Conservation (phyloP, 495 filamentous ascomycete genomes). For the Chaetomium cochliodes region DNA sequence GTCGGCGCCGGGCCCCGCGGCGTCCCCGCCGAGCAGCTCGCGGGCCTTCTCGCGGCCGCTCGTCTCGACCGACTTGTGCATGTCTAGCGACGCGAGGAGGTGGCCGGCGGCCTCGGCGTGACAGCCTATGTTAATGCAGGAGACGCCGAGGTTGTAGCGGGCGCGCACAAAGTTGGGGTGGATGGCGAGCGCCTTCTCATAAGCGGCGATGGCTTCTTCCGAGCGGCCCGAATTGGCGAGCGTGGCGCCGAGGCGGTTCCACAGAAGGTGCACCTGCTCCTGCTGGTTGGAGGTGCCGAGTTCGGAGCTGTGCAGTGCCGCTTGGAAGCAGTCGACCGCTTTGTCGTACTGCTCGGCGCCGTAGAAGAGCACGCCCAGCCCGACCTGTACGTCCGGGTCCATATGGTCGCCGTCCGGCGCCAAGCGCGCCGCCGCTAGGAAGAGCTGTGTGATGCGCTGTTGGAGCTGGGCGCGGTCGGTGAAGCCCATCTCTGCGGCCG, state of each 20-base stretch:
- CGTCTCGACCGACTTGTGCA: slow-evolving; percentile 92
- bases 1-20: slow-evolving; percentile 47
- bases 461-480: slow-evolving; percentile 89
- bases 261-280: slow-evolving; percentile 84
- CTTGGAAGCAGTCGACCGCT: slow-evolving; percentile 95
- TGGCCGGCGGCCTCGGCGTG: slow-evolving; percentile 90
- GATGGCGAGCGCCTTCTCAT: slow-evolving; percentile 84
- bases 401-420: slow-evolving; percentile 82
- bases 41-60: slow-evolving; percentile 78
- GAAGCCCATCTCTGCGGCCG: slow-evolving; percentile 76
- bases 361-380: slow-evolving; percentile 96
- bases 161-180: slow-evolving; percentile 95
- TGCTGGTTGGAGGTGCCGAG: slow-evolving; percentile 70
- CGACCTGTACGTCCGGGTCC: slow-evolving; percentile 98
- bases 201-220: slow-evolving; percentile 95
- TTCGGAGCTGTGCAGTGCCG: slow-evolving; percentile 80
- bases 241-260: slow-evolving; percentile 96
- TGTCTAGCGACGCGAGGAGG: slow-evolving; percentile 87
- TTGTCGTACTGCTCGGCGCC: slow-evolving; percentile 97
- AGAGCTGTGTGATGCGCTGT: slow-evolving; percentile 82
- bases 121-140: slow-evolving; percentile 96
- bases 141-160: slow-evolving; percentile 93
- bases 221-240: slow-evolving; percentile 89
- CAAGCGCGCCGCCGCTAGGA: slow-evolving; percentile 88
- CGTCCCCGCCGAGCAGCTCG: slow-evolving; percentile 70